phyloP scores from a whole-genome alignment of 192 early-diverging fungal species.

The Blastocladiella britannica region DNA sequence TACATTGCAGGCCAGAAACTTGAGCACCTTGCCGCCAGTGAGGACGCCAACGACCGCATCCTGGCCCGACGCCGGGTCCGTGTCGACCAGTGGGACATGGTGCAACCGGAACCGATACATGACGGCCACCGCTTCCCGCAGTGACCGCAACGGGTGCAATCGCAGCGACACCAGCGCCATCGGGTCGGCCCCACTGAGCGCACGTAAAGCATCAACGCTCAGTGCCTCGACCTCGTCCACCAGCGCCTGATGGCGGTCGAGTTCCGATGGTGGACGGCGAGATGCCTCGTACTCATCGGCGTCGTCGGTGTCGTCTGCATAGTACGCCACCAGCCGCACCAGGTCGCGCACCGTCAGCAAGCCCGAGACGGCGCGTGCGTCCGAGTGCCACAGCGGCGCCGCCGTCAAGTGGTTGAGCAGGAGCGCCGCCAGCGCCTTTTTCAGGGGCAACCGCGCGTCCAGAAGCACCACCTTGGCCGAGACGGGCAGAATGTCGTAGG shows the following conservation, averaged over 20 bases:
- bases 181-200: too few relatives aligned
- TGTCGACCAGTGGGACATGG: slow-evolving; percentile 73
- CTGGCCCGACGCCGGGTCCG: slow-evolving; percentile 40
- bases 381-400: slow-evolving; percentile 76
- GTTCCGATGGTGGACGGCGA: too few relatives aligned
- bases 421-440: slow-evolving; percentile 74
- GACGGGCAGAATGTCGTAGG: slow-evolving; percentile 78
- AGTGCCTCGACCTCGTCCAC: too few relatives aligned
- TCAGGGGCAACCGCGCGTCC: slow-evolving; percentile 70
- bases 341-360: slow-evolving; percentile 95
- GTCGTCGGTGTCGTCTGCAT: slow-evolving; percentile 49
- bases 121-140: slow-evolving; percentile 66
- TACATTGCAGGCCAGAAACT: slow-evolving; percentile 70
- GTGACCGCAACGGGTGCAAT: slow-evolving; percentile 62
- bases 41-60: slow-evolving; percentile 85
- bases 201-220: too few relatives aligned
- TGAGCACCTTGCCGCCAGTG: slow-evolving; percentile 68
- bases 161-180: slow-evolving; percentile 23
- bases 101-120: slow-evolving; percentile 66
- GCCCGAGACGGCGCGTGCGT: slow-evolving; percentile 59
- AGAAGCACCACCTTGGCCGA: slow-evolving; percentile 78
- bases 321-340: slow-evolving; percentile 80
- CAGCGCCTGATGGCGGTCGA: too few relatives aligned
- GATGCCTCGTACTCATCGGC: too few relatives aligned
- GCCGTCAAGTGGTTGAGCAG: slow-evolving; percentile 91